A percentile compares a stretch with the other conserved stretches of the same genome.
Evolutionary conservation across 805 yeast species (phyloP).

Genomic region (Maudiozyma serrabonitensis): DNA sequence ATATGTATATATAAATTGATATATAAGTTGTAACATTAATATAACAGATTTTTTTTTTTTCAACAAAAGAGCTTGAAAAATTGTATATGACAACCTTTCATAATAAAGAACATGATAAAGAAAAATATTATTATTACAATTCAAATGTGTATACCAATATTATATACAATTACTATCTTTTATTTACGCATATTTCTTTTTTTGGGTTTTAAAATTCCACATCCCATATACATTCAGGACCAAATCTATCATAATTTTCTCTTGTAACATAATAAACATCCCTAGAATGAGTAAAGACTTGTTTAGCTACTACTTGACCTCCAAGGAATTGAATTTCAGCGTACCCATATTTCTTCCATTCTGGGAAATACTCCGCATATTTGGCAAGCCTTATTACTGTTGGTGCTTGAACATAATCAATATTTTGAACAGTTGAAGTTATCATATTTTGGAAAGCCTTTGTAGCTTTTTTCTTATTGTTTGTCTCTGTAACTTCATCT

Average conservation of each 20-base stretch:
- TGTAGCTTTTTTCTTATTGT: conserved; percentile 22
- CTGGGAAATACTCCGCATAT: conserved; percentile 87
- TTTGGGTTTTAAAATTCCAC: conserved; percentile 24
- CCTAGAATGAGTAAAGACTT: conserved; percentile 55
- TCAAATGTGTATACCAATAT: neutral
- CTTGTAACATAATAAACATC: conserved; percentile 61
- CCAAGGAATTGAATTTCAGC: conserved; percentile 75
- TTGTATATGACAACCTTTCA: too few relatives aligned
- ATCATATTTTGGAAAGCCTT: conserved; percentile 6
- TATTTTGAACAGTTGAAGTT: conserved; percentile 18
- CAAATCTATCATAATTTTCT: conserved; percentile 64
- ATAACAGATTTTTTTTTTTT: neutral
- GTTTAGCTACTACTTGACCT: conserved; percentile 79
- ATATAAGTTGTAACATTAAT: neutral
- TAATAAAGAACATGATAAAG: neutral
- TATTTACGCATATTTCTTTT: neutral
- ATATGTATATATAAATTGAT: neutral
- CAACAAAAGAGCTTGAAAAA: neutral
- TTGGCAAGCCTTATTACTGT: conserved; percentile 57
- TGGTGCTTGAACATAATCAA: conserved; percentile 60
- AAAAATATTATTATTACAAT: conserved; percentile 1
- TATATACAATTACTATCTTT: neutral
- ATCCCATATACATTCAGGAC: conserved; percentile 81
- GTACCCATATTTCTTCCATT: conserved; percentile 79
- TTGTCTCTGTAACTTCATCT: conserved; percentile 20